A percentile compares a stretch with the other conserved stretches of the same genome.
Evolutionary conservation across 2,329 filamentous ascomycete species (phyloP).

Genomic region (Colletotrichum lentis): DNA sequence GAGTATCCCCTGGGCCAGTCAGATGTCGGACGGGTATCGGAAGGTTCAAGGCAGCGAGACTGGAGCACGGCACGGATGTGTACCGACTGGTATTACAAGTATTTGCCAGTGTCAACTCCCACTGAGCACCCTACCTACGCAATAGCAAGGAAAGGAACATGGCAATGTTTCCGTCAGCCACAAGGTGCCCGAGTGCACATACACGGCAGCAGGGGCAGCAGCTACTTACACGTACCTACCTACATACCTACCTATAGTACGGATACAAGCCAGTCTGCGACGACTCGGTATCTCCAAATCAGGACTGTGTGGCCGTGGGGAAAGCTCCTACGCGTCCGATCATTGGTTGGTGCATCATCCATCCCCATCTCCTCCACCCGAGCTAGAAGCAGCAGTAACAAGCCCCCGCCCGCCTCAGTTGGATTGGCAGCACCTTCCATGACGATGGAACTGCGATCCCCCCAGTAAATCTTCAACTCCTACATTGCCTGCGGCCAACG

Average conservation of each 20-base stretch:
- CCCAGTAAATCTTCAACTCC: conserved; percentile 34
- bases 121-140: not conserved
- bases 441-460: conserved; percentile 28
- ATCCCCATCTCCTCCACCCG: conserved; percentile 28
- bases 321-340: conserved; percentile 2
- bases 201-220: not conserved
- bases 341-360: conserved; percentile 5
- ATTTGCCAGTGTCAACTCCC: conserved; percentile 1
- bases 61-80: conserved; percentile 20
- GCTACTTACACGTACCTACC: too few species aligned
- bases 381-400: conserved; percentile 9
- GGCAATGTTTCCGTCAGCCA: not conserved
- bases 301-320: not conserved
- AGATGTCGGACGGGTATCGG: conserved; percentile 18
- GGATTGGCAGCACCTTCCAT: conserved; percentile 31
- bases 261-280: not conserved
- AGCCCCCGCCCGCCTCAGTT: conserved; percentile 25
- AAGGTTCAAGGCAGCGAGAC: conserved; percentile 29
- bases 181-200: not conserved
- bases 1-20: conserved; percentile 32
- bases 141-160: not conserved
- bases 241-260: too few species aligned
- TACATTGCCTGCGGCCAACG: conserved; percentile 12
- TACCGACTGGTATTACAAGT: not conserved
- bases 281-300: conserved; percentile 30